Conservation (phyloP, 2,329 filamentous ascomycete genomes). For the Neonectria magnoliae region DNA sequence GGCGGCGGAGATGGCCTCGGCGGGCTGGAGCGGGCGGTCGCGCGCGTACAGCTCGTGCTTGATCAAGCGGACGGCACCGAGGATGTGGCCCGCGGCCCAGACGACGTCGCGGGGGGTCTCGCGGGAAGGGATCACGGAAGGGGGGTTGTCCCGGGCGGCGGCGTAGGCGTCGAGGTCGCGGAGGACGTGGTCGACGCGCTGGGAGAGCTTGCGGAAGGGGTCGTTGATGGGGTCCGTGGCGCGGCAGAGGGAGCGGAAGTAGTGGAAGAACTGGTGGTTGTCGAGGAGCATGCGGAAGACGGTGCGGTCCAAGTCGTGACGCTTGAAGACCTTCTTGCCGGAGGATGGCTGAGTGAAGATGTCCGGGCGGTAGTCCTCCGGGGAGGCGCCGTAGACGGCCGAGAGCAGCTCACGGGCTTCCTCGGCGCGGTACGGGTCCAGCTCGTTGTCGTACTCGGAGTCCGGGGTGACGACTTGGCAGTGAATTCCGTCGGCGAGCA, state of each 20-base stretch:
- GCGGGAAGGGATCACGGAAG: background rate
- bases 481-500: slow-evolving; percentile 63
- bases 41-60: slow-evolving; percentile 53
- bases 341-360: slow-evolving; percentile 50
- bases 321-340: slow-evolving; percentile 51
- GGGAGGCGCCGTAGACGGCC: slow-evolving; percentile 51
- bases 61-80: slow-evolving; percentile 55
- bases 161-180: slow-evolving; percentile 52
- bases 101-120: slow-evolving; percentile 52
- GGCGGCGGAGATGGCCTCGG: slow-evolving; percentile 57
- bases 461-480: slow-evolving; percentile 54
- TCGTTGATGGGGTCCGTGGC: slow-evolving; percentile 57
- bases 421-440: slow-evolving; percentile 53
- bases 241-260: slow-evolving; percentile 59
- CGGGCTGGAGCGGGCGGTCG: slow-evolving; percentile 48
- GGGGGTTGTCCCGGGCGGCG: slow-evolving; percentile 13
- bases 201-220: slow-evolving; percentile 59
- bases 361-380: slow-evolving; percentile 58
- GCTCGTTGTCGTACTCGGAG: slow-evolving; percentile 42
- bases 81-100: slow-evolving; percentile 62
- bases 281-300: slow-evolving; percentile 64
- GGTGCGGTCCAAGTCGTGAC: slow-evolving; percentile 60
- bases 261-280: slow-evolving; percentile 64
- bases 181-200: slow-evolving; percentile 59
- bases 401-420: slow-evolving; percentile 64